Conservation (phyloP, 257 asterid species). For the Galeopsis tetrahit region DNA sequence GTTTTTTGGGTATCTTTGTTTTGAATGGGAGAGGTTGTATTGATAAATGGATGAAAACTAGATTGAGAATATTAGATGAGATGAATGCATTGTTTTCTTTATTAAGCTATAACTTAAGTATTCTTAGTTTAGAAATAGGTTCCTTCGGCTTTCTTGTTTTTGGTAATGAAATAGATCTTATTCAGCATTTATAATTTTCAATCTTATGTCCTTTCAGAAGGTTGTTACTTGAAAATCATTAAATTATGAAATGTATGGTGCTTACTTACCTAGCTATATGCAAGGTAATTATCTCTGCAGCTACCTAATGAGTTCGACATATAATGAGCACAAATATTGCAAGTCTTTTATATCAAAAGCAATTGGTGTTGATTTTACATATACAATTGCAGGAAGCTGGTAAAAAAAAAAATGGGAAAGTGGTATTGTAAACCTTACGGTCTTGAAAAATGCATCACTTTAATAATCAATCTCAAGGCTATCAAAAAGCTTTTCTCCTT, state of each 20-base stretch:
- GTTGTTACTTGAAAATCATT: too few relatives aligned
- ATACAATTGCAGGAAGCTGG: slow-evolving; percentile 94
- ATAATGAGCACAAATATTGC: slow-evolving; percentile 80
- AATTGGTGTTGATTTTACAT: slow-evolving; percentile 59
- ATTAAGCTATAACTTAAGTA: not conserved
- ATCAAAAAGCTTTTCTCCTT: not conserved
- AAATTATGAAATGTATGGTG: too few relatives aligned
- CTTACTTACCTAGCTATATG: too few relatives aligned
- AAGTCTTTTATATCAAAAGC: slow-evolving; percentile 63
- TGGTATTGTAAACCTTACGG: not conserved
- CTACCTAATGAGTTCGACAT: slow-evolving; percentile 97
- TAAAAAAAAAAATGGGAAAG: slow-evolving; percentile 20
- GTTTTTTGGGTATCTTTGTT: slow-evolving; percentile 17
- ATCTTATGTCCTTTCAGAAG: too few relatives aligned
- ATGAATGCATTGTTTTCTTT: not conserved
- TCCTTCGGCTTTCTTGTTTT: too few relatives aligned
- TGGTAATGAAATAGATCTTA: too few relatives aligned
- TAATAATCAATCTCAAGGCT: not conserved
- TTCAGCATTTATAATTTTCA: too few relatives aligned
- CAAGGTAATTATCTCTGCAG: slow-evolving; percentile 80
- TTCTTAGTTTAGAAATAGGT: too few relatives aligned
- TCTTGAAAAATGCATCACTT: not conserved
- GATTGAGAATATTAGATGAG: slow-evolving; percentile 21
- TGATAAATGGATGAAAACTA: not conserved
- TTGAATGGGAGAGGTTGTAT: slow-evolving; percentile 1